These are phyloP conservation scores for Anisodus acutangulus DNA, from an alignment of 257 asterid genomes.

Conservation along the genomic window DNA sequence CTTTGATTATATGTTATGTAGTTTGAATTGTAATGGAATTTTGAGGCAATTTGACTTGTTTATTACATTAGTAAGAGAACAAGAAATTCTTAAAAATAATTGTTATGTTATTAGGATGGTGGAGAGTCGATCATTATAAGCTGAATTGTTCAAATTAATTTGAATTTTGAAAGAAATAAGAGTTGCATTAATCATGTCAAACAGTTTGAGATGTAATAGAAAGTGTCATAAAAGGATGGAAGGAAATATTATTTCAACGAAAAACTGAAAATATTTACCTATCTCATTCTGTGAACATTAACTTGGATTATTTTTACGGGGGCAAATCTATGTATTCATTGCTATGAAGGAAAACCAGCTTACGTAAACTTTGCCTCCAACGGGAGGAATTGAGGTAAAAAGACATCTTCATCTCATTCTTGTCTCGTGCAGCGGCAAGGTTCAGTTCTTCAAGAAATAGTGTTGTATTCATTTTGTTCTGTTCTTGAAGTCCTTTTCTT, in stretches of 20 bases:
- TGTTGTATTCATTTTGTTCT: constrained; percentile 5
- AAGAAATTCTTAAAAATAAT: not conserved
- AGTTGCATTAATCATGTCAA: constrained; percentile 11
- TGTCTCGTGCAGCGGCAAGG: constrained; percentile 14
- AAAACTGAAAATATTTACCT: not conserved
- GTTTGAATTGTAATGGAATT: not conserved
- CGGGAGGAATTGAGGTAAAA: constrained; percentile 12
- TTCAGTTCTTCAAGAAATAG: not conserved
- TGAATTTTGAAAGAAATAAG: not conserved
- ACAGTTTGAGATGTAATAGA: not conserved
- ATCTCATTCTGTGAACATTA: not conserved
- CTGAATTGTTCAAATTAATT: not conserved
- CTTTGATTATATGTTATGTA: not conserved
- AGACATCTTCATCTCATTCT: constrained; percentile 5
- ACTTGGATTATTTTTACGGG: not conserved
- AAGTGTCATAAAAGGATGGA: constrained; percentile 9
- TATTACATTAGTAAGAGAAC: constrained; percentile 14
- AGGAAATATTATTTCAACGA: constrained; percentile 9
- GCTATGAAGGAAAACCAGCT: constrained; percentile 9
- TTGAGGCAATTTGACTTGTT: not conserved
- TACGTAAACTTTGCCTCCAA: constrained; percentile 13
- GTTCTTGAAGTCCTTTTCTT: not conserved
- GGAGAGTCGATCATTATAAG: not conserved
- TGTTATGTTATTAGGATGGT: not conserved
- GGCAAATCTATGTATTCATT: not conserved